Evolutionary conservation across 1,139 yeast genomes (phyloP).

Genomic region (Chernovozyma aurita): DNA sequence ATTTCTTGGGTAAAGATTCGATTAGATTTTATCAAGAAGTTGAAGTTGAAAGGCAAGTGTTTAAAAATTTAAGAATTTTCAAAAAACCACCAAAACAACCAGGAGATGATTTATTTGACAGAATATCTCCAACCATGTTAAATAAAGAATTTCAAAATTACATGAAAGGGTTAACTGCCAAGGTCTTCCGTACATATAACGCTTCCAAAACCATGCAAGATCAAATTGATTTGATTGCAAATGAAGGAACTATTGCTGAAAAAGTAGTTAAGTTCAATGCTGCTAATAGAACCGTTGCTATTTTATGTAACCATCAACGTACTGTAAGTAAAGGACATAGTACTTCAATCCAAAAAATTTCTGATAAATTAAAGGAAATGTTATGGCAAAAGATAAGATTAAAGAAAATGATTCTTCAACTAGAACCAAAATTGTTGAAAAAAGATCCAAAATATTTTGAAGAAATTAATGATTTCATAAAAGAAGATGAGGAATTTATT

Average conservation of each 20-base stretch:
- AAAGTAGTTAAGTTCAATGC: constrained; percentile 87
- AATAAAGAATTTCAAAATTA: constrained; percentile 85
- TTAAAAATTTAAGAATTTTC: constrained; percentile 80
- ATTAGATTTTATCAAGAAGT: constrained; percentile 90
- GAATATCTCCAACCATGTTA: constrained; percentile 76
- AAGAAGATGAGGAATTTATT: constrained; percentile 58
- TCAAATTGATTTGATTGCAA: constrained; percentile 75
- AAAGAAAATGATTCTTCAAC: constrained; percentile 63
- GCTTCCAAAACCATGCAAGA: constrained; percentile 98
- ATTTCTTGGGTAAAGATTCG: constrained; percentile 93
- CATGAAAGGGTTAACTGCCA: constrained; percentile 93
- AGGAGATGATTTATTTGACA: constrained; percentile 89
- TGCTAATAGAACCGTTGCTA: constrained; percentile 93
- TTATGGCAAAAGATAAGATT: constrained; percentile 77
- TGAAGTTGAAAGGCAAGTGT: constrained; percentile 84
- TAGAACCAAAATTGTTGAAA: constrained; percentile 53
- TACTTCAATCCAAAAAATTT: constrained; percentile 70
- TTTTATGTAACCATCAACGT: constrained; percentile 95
- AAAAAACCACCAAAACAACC: constrained; percentile 84
- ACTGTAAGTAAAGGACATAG: constrained; percentile 85
- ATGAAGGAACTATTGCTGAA: constrained; percentile 84
- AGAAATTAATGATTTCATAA: constrained; percentile 66
- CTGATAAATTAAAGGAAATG: constrained; percentile 71
- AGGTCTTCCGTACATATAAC: constrained; percentile 95
- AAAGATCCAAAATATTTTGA: constrained; percentile 58